phyloP scores from a whole-genome alignment of 148 eudicot species.

The Persicaria tinctoria region DNA sequence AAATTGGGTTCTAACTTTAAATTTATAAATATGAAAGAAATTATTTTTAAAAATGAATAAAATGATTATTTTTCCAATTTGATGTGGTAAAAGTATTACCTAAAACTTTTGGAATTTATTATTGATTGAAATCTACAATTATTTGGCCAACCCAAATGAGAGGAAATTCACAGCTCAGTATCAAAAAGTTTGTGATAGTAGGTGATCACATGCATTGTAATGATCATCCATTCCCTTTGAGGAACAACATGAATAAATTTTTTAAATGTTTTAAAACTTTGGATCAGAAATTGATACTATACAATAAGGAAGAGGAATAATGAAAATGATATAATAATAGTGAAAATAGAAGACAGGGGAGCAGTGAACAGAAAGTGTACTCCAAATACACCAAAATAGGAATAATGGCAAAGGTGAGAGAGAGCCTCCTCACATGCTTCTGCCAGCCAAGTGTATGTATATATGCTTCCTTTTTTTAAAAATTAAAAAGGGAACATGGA shows the following conservation, averaged over 20 bases:
- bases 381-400: not conserved
- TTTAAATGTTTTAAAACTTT: not conserved
- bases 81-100: too few relatives aligned
- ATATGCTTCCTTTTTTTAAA: too few relatives aligned
- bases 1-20: too few relatives aligned
- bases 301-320: not conserved
- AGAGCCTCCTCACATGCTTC: not conserved
- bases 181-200: not conserved
- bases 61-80: too few relatives aligned
- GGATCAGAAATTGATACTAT: too few relatives aligned
- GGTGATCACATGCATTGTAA: not conserved
- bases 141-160: not conserved
- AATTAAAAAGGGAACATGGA: too few relatives aligned
- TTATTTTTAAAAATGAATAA: too few relatives aligned
- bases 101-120: too few relatives aligned
- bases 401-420: not conserved
- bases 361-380: not conserved
- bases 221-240: not conserved
- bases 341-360: not conserved
- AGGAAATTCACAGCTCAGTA: not conserved
- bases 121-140: not conserved
- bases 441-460: not conserved
- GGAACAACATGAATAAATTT: not conserved
- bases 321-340: not conserved
- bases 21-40: too few relatives aligned